Conservation (phyloP, 495 filamentous ascomycete species). For the Lophiotrema nucula region DNA sequence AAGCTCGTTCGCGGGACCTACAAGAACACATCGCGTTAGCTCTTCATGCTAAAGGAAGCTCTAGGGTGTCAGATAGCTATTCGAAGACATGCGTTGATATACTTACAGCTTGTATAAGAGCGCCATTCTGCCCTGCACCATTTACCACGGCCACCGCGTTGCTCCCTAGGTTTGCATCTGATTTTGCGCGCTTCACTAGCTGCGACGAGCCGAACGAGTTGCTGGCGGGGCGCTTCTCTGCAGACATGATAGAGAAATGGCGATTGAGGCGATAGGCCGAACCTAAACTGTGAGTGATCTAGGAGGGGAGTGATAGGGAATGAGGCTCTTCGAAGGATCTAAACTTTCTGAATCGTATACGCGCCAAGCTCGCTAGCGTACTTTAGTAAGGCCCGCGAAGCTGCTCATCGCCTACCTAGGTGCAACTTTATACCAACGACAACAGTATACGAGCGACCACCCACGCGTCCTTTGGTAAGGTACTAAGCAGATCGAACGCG, state of each 20-base stretch:
- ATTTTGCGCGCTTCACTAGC: slow-evolving; percentile 83
- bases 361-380: too few relatives aligned
- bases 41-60: slow-evolving; percentile 21
- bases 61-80: too few relatives aligned
- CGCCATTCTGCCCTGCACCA: slow-evolving; percentile 65
- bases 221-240: slow-evolving; percentile 84
- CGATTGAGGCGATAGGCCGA: too few relatives aligned
- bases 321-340: too few relatives aligned
- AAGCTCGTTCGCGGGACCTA: slow-evolving; percentile 82
- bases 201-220: slow-evolving; percentile 76
- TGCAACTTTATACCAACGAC: slow-evolving; percentile 23
- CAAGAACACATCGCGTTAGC: slow-evolving; percentile 11
- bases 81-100: too few relatives aligned
- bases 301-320: too few relatives aligned
- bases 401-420: neutral
- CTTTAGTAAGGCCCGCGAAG: too few relatives aligned
- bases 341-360: too few relatives aligned
- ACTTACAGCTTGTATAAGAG: slow-evolving; percentile 82
- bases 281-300: too few relatives aligned
- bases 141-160: slow-evolving; percentile 61
- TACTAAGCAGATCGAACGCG: too few relatives aligned
- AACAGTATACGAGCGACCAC: too few relatives aligned
- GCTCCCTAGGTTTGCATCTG: slow-evolving; percentile 63
- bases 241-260: slow-evolving; percentile 61
- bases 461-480: too few relatives aligned